Evolutionary conservation across 1,139 yeast species (phyloP), one percentile per base, ranked within the genome.

Genomic region (Arxiozyma bovina): DNA sequence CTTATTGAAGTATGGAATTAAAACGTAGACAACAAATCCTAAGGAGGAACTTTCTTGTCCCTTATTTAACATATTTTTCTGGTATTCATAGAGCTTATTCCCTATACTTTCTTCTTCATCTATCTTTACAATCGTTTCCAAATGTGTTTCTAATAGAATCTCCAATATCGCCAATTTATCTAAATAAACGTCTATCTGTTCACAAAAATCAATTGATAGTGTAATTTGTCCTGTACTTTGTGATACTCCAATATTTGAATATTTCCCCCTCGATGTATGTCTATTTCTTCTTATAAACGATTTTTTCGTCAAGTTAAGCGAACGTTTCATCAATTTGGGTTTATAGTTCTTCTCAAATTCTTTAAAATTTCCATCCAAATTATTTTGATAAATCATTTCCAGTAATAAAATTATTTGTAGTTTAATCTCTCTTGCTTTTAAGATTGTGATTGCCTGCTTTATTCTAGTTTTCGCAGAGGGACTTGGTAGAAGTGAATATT

Each of bases 391-490:
- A 11, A 73, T 64, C 4, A 70, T 53, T 63, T 86, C 93, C 52
- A 85, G 66, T 2, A 82, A 64, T 0, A 85, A 60, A 1, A 85
- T 68, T 0, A 84, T 72, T 63, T 86, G 94, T 21, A 86, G 69
- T 62, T 84, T 88, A 0, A 86, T 79, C 61, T 86, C 94, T 44
- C 91, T 73, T 0, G 81, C 70, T 61, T 83, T 85, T 54, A 84
- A 70, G 27, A 67, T 55, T 6, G 49, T 51, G 1, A 53, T 42
- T 5, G 67, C 38, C 38, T 61, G 65, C 4, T 47, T 30, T 7
- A 41, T 42, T 21, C 42, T 22, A 4, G 18, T 18, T n/a, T 44
- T 43, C 15, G 49, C 34, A 17, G n/a, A 30, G 22, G 18, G 45
- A 18, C 23, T 20, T 11, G 18, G 21, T 7, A 30, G 40, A 2